Percentiles rank a stretch among this genome's conserved stretches.
Evolutionary conservation across 371 early-diverging fungal genomes (phyloP).

Genomic region (Saksenaea vasiformis): DNA sequence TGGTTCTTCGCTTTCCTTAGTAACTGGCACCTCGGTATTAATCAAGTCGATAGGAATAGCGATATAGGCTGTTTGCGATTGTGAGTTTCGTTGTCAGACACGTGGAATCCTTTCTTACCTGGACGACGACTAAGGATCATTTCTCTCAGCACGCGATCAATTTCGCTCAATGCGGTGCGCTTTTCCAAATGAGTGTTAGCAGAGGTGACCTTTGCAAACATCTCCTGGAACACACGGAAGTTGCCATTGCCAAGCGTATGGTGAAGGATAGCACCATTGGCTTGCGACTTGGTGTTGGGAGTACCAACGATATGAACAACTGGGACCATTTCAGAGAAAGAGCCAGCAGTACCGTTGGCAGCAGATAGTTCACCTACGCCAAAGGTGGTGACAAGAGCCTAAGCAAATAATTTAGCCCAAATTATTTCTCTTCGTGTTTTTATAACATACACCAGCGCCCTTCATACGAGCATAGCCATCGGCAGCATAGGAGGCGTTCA

Average conservation of each 20-base stretch:
- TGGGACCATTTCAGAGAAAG: conserved; percentile 55
- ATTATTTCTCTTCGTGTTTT: not conserved
- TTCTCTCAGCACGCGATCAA: conserved; percentile 37
- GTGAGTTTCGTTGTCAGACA: conserved; percentile 2
- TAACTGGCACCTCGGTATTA: conserved; percentile 24
- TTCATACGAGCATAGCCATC: conserved; percentile 56
- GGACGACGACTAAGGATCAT: conserved; percentile 27
- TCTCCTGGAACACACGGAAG: conserved; percentile 41
- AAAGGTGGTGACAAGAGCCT: conserved; percentile 54
- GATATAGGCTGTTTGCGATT: conserved; percentile 37
- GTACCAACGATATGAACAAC: conserved; percentile 61
- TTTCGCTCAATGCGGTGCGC: conserved; percentile 38
- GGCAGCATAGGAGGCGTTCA: conserved; percentile 55
- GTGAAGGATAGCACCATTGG: conserved; percentile 44
- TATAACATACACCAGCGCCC: conserved; percentile 24
- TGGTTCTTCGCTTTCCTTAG: conserved; percentile 12
- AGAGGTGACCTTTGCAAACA: conserved; percentile 38
- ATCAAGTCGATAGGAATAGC: conserved; percentile 50
- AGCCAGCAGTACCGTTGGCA: conserved; percentile 57
- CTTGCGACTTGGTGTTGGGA: conserved; percentile 40
- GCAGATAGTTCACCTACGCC: conserved; percentile 61
- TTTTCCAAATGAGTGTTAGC: conserved; percentile 35
- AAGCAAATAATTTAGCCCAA: not conserved
- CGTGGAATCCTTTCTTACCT: not conserved
- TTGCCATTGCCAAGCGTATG: conserved; percentile 61